Evolutionary conservation across 2,329 filamentous ascomycete species (phyloP), one percentile per base, ranked within the genome.

Genomic region (Fusarium cicatricum): DNA sequence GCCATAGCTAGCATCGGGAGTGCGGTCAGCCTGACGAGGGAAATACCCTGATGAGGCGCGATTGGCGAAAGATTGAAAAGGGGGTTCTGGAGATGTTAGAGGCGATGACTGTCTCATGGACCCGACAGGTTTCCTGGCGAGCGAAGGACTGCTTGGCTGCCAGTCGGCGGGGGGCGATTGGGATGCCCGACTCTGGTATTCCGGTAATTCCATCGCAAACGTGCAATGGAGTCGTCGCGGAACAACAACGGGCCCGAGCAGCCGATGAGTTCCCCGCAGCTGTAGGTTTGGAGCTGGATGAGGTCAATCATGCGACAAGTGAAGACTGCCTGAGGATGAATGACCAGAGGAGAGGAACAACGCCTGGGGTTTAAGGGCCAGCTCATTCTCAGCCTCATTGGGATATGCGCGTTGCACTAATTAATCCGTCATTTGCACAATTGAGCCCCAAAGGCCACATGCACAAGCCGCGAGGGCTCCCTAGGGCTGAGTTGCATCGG

Each of bases 251-350:
- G 44, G 45, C 56, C 60, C 60, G 55, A 49, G 52, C 49, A 49
- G 60, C 55, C 59, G 55, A 36, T 56, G 39, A 40, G 50, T 62
- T 56, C 59, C 59, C 60, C 60, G 59, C 60, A 63, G 42, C 46
- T 23, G 37, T 26, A 26, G 15, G 15, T 37, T 15, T 17, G 8
- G 29, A 32, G 7, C 23, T 26, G 23, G 6, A 26, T 9, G 21
- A 39, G 36, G 17, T 39, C 36, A 38, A 23, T 31, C 28, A 14
- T 4, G 9, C 12, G 12, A 3, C 3, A 9, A 31, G 28, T 31
- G 28, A 31, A 14, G 28, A 31, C 28, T 14, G 28, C 12, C 28
- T 14, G 23, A 26, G 23, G 23, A 10, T 8, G 23, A 26, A 6
- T 8, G 6, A 26, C 23, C 23, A 26, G 9, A 26, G 9, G 23